Conservation (phyloP, 768 basidiomycete species). For the Naganishia kalamii region DNA sequence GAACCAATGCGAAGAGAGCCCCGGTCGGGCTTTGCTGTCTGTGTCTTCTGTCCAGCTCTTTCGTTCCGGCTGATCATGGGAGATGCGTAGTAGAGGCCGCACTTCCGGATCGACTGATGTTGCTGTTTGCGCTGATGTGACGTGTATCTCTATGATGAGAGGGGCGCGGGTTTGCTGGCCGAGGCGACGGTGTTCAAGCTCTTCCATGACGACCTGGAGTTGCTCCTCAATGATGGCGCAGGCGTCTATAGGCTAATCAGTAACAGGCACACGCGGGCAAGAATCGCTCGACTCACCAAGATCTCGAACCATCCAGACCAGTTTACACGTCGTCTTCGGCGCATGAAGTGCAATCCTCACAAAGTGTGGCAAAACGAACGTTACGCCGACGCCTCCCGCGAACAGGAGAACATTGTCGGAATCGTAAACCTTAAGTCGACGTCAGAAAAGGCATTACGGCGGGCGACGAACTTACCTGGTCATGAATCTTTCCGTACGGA, state of each 20-base stretch:
- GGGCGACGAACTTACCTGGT: neutral
- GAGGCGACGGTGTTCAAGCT: neutral
- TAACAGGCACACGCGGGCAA: neutral
- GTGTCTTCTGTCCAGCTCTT: neutral
- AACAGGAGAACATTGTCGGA: neutral
- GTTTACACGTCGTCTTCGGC: neutral
- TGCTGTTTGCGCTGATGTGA: neutral
- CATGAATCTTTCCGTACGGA: neutral
- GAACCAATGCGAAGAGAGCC: neutral
- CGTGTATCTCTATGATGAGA: neutral
- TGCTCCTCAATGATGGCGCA: conserved; percentile 7
- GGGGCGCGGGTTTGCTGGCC: neutral
- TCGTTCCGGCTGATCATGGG: neutral
- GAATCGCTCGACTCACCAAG: neutral
- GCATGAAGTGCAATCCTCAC: neutral
- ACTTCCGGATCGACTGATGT: neutral
- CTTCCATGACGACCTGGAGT: neutral
- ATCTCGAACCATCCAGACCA: conserved; percentile 11
- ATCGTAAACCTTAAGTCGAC: neutral
- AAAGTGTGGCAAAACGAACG: neutral
- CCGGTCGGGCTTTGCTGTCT: neutral
- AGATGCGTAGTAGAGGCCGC: neutral
- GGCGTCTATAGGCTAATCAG: neutral
- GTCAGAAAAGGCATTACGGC: neutral
- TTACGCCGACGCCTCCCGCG: neutral